phyloP scores from a whole-genome alignment of 2,329 filamentous ascomycete species.

The Botrytis deweyae region DNA sequence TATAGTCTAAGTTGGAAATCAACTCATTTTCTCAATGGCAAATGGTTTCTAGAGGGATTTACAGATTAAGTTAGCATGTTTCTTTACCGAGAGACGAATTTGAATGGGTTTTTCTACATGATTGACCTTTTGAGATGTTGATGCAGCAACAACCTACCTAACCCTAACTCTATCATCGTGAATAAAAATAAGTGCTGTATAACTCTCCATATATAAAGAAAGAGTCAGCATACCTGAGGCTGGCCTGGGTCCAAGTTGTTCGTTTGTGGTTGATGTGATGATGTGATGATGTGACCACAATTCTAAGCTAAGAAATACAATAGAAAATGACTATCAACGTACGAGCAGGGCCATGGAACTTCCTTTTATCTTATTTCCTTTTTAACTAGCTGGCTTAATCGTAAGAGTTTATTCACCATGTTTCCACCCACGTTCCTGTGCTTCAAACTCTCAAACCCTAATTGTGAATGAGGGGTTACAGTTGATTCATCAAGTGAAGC shows the following conservation, averaged over 20 bases:
- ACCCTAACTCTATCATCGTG: neutral
- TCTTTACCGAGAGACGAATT: neutral
- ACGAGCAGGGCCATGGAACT: neutral
- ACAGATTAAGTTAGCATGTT: neutral
- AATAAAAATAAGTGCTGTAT: neutral
- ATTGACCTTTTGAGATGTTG: neutral
- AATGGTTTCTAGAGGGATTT: neutral
- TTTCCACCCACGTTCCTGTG: neutral
- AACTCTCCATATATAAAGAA: neutral
- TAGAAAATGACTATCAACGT: neutral
- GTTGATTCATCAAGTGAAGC: neutral
- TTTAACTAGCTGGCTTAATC: rapidly evolving
- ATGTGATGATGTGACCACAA: neutral
- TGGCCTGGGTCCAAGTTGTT: rapidly evolving
- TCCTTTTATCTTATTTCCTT: neutral
- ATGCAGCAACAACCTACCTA: neutral
- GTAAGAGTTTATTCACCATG: rapidly evolving
- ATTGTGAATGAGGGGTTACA: neutral
- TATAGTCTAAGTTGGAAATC: neutral
- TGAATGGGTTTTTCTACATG: neutral
- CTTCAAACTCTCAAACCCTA: neutral
- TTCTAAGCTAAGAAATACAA: neutral
- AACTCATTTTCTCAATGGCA: rapidly evolving
- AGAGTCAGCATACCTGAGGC: neutral
- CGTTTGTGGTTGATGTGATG: neutral